phyloP scores from a whole-genome alignment of 2,329 filamentous ascomycete species.

The Karstenula rhodostoma region DNA sequence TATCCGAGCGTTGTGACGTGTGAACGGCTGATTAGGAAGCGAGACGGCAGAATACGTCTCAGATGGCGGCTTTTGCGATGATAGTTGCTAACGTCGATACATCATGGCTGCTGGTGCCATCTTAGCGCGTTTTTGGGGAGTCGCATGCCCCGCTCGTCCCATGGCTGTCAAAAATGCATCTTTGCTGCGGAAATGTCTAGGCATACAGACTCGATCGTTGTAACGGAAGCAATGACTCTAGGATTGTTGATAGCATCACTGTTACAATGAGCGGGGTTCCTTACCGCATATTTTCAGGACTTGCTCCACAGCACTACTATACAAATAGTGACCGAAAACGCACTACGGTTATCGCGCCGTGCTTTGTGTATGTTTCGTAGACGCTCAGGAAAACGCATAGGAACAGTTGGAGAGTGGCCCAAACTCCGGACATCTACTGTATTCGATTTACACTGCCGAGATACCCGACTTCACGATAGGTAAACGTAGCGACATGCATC shows the following conservation, averaged over 20 bases:
- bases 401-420: not conserved
- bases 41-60: conserved; percentile 26
- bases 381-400: not conserved
- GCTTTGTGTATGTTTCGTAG: not conserved
- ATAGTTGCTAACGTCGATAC: conserved; percentile 26
- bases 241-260: not conserved
- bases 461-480: not conserved
- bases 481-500: not conserved
- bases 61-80: conserved; percentile 40
- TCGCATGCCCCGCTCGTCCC: not conserved
- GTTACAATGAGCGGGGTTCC: not conserved
- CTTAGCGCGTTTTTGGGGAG: not conserved
- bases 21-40: conserved; percentile 32
- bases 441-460: not conserved
- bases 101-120: conserved; percentile 10
- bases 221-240: not conserved
- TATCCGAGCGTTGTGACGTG: conserved; percentile 17
- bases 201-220: not conserved
- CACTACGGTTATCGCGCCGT: not conserved
- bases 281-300: too few species aligned
- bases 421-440: not conserved
- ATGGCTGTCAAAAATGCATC: not conserved
- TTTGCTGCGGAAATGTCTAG: not conserved
- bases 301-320: not conserved
- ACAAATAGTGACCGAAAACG: not conserved